Base-by-base conservation (phyloP, 805 yeast genomes). In the Ogataea naganishii region DNA sequence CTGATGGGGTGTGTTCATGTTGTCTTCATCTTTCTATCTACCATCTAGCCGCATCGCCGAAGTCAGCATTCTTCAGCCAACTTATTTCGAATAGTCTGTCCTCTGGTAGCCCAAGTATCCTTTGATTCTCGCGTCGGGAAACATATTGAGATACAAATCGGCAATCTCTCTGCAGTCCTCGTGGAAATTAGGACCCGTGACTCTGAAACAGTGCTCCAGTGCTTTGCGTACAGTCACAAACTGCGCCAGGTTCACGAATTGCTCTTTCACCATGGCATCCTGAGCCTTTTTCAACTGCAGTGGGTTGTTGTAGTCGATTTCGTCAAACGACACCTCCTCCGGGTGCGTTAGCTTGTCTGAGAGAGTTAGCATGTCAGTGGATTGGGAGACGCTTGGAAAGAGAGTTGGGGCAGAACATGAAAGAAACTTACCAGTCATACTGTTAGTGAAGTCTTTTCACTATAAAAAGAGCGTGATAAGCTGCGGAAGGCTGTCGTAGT, bases 91-190 rank as follows among this genome's bases (percentile, higher is more conserved):
- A 26, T 89, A 92, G 51, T 82, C 94, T 59, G 82, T 82, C 69
- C 83, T 79, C 62, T 83, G 94, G 62, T 82, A 81, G n/a, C 85
- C 89, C 49, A 76, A 61, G 59, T 68, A 81, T 25, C 94, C 94
- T 43, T 72, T 69, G 36, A 79, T 67, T 43, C 75, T 70, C 43
- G 79, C 70, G 29, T 67, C 58, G 33, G 84, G 88, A 34, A 82
- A 63, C 81, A 83, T 66, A 44, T 78, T 81, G 63, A 83, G 60
- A 54, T 83, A 82, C 60, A 64, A 73, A 59, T 80, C 78, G 18
- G 86, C 80, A 45, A 83, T 62, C 27, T 81, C 82, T 55, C 78
- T 72, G 61, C 94, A 83, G 55, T 80, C 83, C 60, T 81, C 86
- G 46, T 69, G 69, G 36, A 75, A 79, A 60, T 80, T 81, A 14